Percentiles rank a stretch among this genome's conserved stretches.
Conservation (phyloP, 495 filamentous ascomycete species). For the Talaromyces proteolyticus region DNA sequence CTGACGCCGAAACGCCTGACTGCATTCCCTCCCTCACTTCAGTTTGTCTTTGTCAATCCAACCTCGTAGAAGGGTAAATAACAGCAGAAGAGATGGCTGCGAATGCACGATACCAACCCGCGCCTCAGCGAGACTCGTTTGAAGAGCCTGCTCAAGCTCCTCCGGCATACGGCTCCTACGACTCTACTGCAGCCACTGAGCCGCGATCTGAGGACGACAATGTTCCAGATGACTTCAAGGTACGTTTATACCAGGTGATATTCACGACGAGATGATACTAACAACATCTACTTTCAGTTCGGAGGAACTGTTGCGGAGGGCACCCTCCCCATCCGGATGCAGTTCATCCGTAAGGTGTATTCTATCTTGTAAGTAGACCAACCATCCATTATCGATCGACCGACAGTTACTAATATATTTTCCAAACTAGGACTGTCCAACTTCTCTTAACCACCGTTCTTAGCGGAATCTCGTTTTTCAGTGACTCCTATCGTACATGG, state of each 20-base stretch:
- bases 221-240: constrained; percentile 96
- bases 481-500: constrained; percentile 71
- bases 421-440: constrained; percentile 78
- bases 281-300: constrained; percentile 46
- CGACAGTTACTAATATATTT: no score
- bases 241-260: constrained; percentile 17
- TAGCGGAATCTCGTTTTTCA: constrained; percentile 80
- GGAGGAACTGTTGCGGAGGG: constrained; percentile 88
- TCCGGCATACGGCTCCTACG: constrained; percentile 50
- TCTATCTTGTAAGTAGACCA: constrained; percentile 64
- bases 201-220: constrained; percentile 83
- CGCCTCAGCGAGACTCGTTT: constrained; percentile 68
- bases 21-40: not conserved
- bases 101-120: constrained; percentile 63
- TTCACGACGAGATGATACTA: constrained; percentile 1
- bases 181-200: constrained; percentile 42
- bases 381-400: no score
- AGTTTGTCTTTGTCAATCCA: not conserved
- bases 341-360: constrained; percentile 95
- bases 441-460: constrained; percentile 78
- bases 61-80: not conserved
- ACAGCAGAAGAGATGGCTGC: constrained; percentile 48
- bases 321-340: constrained; percentile 91
- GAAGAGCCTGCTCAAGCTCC: constrained; percentile 69
- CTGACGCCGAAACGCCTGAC: no score